Evolutionary conservation across 495 filamentous ascomycete genomes (phyloP).

Genomic region (Xylaria sp.): DNA sequence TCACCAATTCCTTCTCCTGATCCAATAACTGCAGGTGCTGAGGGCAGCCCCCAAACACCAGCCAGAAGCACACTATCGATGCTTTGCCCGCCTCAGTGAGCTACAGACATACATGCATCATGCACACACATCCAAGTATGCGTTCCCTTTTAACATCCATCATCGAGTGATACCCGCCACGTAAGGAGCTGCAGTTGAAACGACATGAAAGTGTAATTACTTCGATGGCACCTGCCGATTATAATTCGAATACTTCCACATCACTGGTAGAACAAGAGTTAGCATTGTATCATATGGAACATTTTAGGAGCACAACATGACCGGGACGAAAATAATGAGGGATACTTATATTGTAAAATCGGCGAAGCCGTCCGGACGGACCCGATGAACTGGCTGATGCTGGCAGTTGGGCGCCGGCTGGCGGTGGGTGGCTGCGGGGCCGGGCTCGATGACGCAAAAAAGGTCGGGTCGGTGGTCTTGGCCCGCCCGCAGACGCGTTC

Average conservation of each 20-base stretch:
- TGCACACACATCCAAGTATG: too few relatives aligned
- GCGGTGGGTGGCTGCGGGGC: background rate
- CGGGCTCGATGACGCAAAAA: background rate
- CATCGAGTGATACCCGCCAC: background rate
- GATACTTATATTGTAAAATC: conserved; percentile 1
- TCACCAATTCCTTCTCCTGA: too few relatives aligned
- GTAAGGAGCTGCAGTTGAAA: background rate
- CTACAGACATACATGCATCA: too few relatives aligned
- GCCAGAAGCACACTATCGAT: background rate
- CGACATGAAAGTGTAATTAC: background rate
- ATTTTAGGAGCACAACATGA: conserved; percentile 4
- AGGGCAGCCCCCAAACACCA: background rate
- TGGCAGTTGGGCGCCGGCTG: conserved; percentile 15
- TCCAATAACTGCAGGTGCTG: background rate
- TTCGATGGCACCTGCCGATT: background rate
- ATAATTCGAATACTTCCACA: background rate
- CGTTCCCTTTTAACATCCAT: background rate
- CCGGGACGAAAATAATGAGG: conserved; percentile 22
- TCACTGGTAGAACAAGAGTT: background rate
- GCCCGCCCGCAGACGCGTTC: conserved; percentile 34
- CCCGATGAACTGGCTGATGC: background rate
- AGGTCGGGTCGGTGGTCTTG: background rate
- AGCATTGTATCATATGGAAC: conserved; percentile 11
- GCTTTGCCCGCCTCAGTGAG: too few relatives aligned
- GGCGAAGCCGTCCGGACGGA: conserved; percentile 19